phyloP scores from a whole-genome alignment of 2,329 filamentous ascomycete species.

The Penicillium digitatum region DNA sequence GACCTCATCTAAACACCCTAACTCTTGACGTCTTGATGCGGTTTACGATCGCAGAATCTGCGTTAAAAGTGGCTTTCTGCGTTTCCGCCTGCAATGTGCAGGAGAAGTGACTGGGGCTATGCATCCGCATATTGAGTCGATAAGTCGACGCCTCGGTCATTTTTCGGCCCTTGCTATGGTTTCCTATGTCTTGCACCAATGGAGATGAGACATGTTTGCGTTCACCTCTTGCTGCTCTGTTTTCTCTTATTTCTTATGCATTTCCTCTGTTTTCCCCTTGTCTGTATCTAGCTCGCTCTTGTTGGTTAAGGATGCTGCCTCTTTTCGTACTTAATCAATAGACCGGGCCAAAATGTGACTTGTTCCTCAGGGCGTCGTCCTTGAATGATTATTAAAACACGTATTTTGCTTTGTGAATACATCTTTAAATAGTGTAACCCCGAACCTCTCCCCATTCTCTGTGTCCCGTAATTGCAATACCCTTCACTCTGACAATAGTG shows the following conservation, averaged over 20 bases:
- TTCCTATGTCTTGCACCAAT: constrained; percentile 37
- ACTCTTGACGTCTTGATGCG: constrained; percentile 35
- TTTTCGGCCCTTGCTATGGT: constrained; percentile 29
- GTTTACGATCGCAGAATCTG: constrained; percentile 38
- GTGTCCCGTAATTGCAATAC: neutral
- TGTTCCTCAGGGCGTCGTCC: constrained; percentile 28
- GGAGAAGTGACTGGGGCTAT: constrained; percentile 9
- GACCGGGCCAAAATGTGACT: constrained; percentile 38
- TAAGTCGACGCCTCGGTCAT: neutral
- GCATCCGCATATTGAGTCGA: constrained; percentile 13
- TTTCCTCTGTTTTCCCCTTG: constrained; percentile 28
- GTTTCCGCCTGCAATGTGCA: constrained; percentile 28
- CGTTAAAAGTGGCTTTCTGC: constrained; percentile 42
- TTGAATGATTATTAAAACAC: constrained; percentile 4
- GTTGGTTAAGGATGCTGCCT: constrained; percentile 37
- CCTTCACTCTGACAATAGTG: too few species aligned
- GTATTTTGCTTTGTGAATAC: neutral
- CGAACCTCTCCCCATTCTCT: too few species aligned
- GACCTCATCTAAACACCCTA: constrained; percentile 44
- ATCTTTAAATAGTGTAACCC: neutral
- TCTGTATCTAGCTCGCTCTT: constrained; percentile 38
- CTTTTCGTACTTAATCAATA: constrained; percentile 36
- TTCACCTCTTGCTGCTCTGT: constrained; percentile 34
- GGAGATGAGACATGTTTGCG: constrained; percentile 39
- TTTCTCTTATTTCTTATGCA: constrained; percentile 29